Evolutionary conservation across 331 rosid genomes (phyloP).

Genomic region (Erythrophleum ivorense): DNA sequence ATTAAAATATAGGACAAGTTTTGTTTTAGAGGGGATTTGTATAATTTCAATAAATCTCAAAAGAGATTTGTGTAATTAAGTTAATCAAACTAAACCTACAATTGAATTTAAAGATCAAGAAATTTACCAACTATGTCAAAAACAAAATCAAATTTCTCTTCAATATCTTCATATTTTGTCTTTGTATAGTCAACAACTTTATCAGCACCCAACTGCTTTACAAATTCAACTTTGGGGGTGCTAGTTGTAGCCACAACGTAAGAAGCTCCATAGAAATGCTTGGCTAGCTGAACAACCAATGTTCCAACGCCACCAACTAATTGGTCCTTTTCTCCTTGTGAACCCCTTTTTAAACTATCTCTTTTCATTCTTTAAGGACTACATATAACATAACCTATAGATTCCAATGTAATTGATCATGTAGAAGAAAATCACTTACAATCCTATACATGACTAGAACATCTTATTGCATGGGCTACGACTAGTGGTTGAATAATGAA

Average conservation of each 20-base stretch:
- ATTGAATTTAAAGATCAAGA: background rate
- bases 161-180: constrained; percentile 43
- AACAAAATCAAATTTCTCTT: constrained; percentile 48
- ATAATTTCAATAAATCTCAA: no score
- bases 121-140: constrained; percentile 51
- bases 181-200: constrained; percentile 48
- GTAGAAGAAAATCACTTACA: no score
- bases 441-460: no score
- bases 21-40: no score
- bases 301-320: constrained; percentile 61
- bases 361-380: no score
- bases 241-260: constrained; percentile 49
- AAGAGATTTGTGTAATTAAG: background rate
- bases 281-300: constrained; percentile 53
- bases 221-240: constrained; percentile 51
- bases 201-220: constrained; percentile 50
- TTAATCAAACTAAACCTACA: background rate
- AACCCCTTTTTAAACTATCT: no score
- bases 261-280: constrained; percentile 51
- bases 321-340: no score
- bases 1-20: no score
- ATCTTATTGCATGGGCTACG: no score
- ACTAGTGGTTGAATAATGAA: no score
- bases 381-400: no score
- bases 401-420: no score